Evolutionary conservation across 768 basidiomycete species (phyloP), one percentile per base, ranked within the genome.

Genomic region (Mycena polygramma): DNA sequence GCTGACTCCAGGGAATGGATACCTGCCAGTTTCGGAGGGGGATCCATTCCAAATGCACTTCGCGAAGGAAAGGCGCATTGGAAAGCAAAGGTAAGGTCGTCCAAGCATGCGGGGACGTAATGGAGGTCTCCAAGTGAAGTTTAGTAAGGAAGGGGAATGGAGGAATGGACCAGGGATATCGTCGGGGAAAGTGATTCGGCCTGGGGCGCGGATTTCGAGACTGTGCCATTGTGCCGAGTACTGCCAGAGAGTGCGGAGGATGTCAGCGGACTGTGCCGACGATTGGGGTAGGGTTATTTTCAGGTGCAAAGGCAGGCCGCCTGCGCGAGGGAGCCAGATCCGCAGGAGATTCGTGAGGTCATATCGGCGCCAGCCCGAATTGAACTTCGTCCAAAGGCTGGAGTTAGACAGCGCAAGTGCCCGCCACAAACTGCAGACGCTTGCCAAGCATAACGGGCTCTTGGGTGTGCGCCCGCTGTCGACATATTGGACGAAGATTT

Each of bases 251-350:
- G 39, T 20, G 3, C 41, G 49, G 14, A 63, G 17, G 7, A 54
- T 63, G 24, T 19, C 7, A 41, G 41, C 41, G 41, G 22, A 53
- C 30, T 63, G 51, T 8, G 37, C 36, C 19, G 61, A 20, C 17
- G 62, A 62, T 51, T 36, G 4, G 15, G 62, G 52, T n/a, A 63
- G 24, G 37, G 43, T 63, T 30, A 63, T 43, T 20, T 8, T 6
- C 3, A 63, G 7, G 39, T 45, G 15, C 22, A 63, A 4, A 35
- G 22, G 36, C 24, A 63, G 41, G 24, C 19, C 10, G 15, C 62
- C 62, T n/a, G 62, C 52, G 20, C 52, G 62, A 13, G 39, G 52
- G 24, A 63, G 26, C 51, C 51, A 53, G 26, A 35, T 39, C 48
- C 3, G 20, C 35, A 62, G 60, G 37, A n/a, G 36, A 22, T 62